Conservation (phyloP, 371 early-diverging fungal genomes). For the Rhizopus delemar region DNA sequence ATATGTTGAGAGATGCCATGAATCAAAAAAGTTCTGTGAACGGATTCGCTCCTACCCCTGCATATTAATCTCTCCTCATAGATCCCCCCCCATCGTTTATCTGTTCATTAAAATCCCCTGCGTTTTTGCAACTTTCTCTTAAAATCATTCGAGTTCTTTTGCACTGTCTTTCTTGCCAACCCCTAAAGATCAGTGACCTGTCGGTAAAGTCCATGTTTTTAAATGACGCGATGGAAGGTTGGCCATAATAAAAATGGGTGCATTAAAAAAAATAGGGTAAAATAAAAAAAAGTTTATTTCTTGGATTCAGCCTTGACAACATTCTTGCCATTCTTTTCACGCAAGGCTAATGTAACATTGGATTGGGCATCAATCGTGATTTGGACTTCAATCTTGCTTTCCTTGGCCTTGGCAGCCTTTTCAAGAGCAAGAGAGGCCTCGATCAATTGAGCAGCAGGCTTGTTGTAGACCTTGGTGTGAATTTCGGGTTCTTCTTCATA, state of each 20-base stretch:
- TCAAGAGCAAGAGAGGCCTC: constrained; percentile 61
- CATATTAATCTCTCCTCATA: neutral
- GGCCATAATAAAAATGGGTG: no score
- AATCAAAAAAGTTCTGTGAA: constrained; percentile 30
- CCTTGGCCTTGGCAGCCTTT: constrained; percentile 51
- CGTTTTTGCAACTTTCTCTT: no score
- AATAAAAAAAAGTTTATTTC: constrained; percentile 26
- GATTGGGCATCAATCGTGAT: constrained; percentile 57
- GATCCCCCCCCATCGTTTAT: no score
- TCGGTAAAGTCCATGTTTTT: no score
- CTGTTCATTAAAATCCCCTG: no score
- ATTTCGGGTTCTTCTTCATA: constrained; percentile 55
- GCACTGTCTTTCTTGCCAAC: no score
- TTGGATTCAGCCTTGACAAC: constrained; percentile 52
- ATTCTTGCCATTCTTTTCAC: constrained; percentile 62
- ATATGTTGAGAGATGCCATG: constrained; percentile 65
- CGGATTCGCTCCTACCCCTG: constrained; percentile 2
- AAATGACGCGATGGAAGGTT: no score
- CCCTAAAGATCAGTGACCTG: no score
- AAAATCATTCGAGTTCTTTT: no score
- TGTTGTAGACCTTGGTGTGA: constrained; percentile 49
- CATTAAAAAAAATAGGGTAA: no score
- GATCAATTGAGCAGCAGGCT: constrained; percentile 58
- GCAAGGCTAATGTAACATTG: constrained; percentile 55
- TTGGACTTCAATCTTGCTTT: constrained; percentile 60